These are phyloP conservation scores for Exserohilum turcica DNA, from an alignment of 2,329 filamentous ascomycete species.

Conservation along the genomic window DNA sequence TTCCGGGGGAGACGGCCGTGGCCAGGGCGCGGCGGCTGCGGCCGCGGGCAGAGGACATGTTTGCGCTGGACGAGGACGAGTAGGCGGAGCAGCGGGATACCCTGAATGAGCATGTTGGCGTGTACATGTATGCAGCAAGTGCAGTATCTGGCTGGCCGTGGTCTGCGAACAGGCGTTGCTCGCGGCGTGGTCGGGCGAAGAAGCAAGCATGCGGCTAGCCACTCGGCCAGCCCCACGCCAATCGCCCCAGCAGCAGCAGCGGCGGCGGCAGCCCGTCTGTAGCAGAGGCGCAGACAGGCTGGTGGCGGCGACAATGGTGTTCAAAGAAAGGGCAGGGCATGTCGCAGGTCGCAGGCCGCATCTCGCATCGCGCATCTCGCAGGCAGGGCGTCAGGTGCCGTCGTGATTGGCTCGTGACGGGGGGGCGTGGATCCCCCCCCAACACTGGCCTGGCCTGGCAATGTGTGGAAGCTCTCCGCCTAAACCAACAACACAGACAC, in stretches of 20 bases:
- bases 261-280: too few species aligned
- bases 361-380: too few species aligned
- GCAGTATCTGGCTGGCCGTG: not conserved
- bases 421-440: slow-evolving; percentile 7
- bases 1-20: slow-evolving; percentile 42
- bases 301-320: too few species aligned
- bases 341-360: too few species aligned
- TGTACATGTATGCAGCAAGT: too few species aligned
- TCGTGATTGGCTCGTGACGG: slow-evolving; percentile 15
- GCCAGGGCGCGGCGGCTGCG: slow-evolving; percentile 42
- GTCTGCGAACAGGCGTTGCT: not conserved
- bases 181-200: not conserved
- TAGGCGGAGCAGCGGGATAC: slow-evolving; percentile 6
- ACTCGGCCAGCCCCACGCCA: slow-evolving; percentile 15
- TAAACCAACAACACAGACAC: slow-evolving; percentile 18
- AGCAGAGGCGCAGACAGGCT: too few species aligned
- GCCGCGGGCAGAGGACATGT: slow-evolving; percentile 49
- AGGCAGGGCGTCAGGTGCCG: slow-evolving; percentile 8
- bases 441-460: too few species aligned
- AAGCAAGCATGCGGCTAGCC: slow-evolving; percentile 9
- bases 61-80: slow-evolving; percentile 37
- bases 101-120: slow-evolving; percentile 1
- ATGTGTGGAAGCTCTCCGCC: slow-evolving; percentile 20
- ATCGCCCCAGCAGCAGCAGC: slow-evolving; percentile 6
- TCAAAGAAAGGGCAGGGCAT: too few species aligned